Base-by-base conservation (phyloP, 495 filamentous ascomycete genomes). In the Parmelia sp. region DNA sequence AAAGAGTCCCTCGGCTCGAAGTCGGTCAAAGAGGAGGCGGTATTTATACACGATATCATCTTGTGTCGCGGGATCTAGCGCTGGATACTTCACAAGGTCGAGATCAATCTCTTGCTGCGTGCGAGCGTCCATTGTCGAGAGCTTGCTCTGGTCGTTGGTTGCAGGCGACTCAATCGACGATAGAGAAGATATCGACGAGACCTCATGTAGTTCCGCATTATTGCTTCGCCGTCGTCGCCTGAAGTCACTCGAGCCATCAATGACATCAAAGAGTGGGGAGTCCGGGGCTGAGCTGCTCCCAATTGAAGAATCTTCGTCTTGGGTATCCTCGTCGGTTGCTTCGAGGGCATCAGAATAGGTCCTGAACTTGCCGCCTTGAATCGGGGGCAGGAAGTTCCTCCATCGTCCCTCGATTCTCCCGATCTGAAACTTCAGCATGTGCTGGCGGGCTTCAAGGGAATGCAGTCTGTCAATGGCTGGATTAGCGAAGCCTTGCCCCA, bases 351-450 rank as follows among this genome's bases (percentile, higher is more conserved):
- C 76, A 27, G 71, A 69, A 61, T 84, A 82, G 6, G 77, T 74
- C 66, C 90, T 84, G 75, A 96, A 97, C 66, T 79, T 83, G 33
- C 94, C 94, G 60, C 92, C 93, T 73, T 97, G 95, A 57, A 98
- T 90, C 9, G 94, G 94, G 23, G 94, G 92, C 9, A 89, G 71
- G 74, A 96, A 96, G 73, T 96, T 96, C 61, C 79, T 76, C 94
- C 94, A 98, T 62, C 76, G 79, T 36, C 90, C 91, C 70, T 93
- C 83, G 51, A 96, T 83, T 66, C 81, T 82, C 53, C 94, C 94
- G 72, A 98, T 92, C 61, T 90, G 86, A 72, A 90, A 98, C 58
- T 80, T 81, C 37, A 83, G 74, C 91, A 97, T 97, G 70, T 82
- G 85, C 61, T 85, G 72, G 65, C 83, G 82, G 40, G 95, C 86